These are phyloP conservation scores for Pseudogymnoascus sp. DNA, from an alignment of 2,329 filamentous ascomycete genomes.

Conservation along the genomic window DNA sequence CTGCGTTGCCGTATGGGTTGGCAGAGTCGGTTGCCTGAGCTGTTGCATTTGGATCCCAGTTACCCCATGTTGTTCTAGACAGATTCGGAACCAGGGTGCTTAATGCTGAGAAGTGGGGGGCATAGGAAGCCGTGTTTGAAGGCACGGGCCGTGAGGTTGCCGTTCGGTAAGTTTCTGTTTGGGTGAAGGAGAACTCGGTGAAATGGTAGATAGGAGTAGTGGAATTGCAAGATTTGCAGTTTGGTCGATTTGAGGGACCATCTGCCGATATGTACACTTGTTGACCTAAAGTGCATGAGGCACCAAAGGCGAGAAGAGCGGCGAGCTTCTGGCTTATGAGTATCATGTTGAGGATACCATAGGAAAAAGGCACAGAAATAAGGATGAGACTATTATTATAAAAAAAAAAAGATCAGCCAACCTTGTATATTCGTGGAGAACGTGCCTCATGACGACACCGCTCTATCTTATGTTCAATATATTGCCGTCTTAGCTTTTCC, in stretches of 20 bases:
- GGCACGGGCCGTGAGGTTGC: constrained; percentile 31
- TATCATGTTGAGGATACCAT: background rate
- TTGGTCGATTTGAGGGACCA: constrained; percentile 25
- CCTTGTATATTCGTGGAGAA: background rate
- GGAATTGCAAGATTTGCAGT: constrained; percentile 23
- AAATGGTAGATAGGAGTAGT: constrained; percentile 28
- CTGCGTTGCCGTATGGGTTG: constrained; percentile 33
- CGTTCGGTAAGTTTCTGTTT: constrained; percentile 33
- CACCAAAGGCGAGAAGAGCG: background rate
- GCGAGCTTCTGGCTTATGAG: background rate
- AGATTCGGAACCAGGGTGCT: constrained; percentile 30
- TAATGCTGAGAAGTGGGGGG: constrained; percentile 30
- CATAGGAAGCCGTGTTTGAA: constrained; percentile 27
- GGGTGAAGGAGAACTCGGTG: constrained; percentile 29
- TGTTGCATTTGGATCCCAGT: constrained; percentile 33
- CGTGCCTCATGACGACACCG: background rate
- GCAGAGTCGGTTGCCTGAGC: constrained; percentile 29
- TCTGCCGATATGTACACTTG: constrained; percentile 30
- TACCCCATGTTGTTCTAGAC: constrained; percentile 36
- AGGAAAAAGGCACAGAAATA: background rate
- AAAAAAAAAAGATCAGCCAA: background rate
- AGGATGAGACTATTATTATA: background rate
- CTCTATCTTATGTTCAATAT: background rate
- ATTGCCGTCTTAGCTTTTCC: background rate
- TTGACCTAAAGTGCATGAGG: constrained; percentile 17